These are phyloP conservation scores for Trypanosoma platydactyli DNA, from an alignment of 208 protist genomes.

Conservation along the genomic window DNA sequence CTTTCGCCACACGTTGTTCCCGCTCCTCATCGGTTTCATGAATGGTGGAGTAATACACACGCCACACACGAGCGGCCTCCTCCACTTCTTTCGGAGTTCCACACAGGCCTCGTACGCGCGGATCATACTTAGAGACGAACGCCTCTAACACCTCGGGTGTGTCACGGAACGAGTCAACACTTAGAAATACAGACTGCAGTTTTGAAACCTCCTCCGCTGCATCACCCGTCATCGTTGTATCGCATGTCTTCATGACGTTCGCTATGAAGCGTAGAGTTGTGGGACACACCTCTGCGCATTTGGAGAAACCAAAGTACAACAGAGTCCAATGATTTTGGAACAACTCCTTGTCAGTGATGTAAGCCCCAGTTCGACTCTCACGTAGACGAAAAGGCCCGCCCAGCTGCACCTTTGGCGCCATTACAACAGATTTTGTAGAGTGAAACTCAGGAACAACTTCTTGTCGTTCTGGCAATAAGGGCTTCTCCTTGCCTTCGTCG, in stretches of 20 bases:
- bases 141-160: slow-evolving; percentile 58
- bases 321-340: slow-evolving; percentile 81
- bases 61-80: slow-evolving; percentile 57
- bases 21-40: slow-evolving; percentile 81
- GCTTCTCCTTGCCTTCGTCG: slow-evolving; percentile 32
- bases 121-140: slow-evolving; percentile 67
- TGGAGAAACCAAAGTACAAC: slow-evolving; percentile 88
- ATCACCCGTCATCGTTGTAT: slow-evolving; percentile 35
- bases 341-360: slow-evolving; percentile 64
- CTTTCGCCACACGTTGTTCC: slow-evolving; percentile 53
- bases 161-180: slow-evolving; percentile 80
- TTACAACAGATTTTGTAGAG: slow-evolving; percentile 37
- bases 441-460: slow-evolving; percentile 54
- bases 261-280: slow-evolving; percentile 71
- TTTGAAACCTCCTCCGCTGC: slow-evolving; percentile 38
- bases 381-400: slow-evolving; percentile 68
- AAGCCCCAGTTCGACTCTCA: slow-evolving; percentile 60
- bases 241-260: slow-evolving; percentile 55
- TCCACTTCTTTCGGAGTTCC: slow-evolving; percentile 55
- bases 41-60: slow-evolving; percentile 83
- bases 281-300: slow-evolving; percentile 85
- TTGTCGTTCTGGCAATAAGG: slow-evolving; percentile 1
- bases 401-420: slow-evolving; percentile 53
- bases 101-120: slow-evolving; percentile 61
- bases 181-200: slow-evolving; percentile 77